phyloP scores from a whole-genome alignment of 768 basidiomycete genomes.

The Boletus patriciae region DNA sequence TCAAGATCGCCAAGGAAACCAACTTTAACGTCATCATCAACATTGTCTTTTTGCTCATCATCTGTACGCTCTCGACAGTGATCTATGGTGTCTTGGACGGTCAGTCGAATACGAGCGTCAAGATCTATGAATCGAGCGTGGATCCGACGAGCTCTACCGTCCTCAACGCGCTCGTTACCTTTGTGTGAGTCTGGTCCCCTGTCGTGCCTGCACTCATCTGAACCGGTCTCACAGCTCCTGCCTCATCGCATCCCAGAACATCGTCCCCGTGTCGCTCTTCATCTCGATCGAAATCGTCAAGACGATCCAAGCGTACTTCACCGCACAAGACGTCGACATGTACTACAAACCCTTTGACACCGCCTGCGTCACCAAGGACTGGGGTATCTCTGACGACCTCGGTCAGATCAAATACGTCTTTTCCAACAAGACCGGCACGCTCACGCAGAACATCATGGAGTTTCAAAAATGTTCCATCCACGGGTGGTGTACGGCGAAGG shows the following conservation, averaged over 20 bases:
- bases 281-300: conserved; percentile 98
- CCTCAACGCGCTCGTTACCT: conserved; percentile 83
- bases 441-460: conserved; percentile 99
- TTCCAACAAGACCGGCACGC: conserved; percentile 94
- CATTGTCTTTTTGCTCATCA: too few relatives aligned
- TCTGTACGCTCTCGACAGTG: conserved; percentile 69
- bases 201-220: neutral
- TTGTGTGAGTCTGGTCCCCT: conserved; percentile 62
- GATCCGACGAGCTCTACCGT: conserved; percentile 60
- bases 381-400: conserved; percentile 98
- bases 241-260: conserved; percentile 96
- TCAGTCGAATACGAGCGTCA: conserved; percentile 59
- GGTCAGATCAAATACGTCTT: conserved; percentile 97
- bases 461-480: conserved; percentile 93
- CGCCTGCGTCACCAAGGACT: conserved; percentile 91
- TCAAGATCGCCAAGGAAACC: too few relatives aligned
- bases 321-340: conserved; percentile 95
- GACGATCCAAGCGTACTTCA: conserved; percentile 96
- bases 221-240: conserved; percentile 60
- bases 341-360: conserved; percentile 87
- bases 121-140: conserved; percentile 67
- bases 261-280: conserved; percentile 93
- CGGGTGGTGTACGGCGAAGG: conserved; percentile 84
- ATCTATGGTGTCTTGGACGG: conserved; percentile 73
- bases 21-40: too few relatives aligned